phyloP scores from a whole-genome alignment of 257 asterid genomes.

The Nicotiana tomentosiformis region DNA sequence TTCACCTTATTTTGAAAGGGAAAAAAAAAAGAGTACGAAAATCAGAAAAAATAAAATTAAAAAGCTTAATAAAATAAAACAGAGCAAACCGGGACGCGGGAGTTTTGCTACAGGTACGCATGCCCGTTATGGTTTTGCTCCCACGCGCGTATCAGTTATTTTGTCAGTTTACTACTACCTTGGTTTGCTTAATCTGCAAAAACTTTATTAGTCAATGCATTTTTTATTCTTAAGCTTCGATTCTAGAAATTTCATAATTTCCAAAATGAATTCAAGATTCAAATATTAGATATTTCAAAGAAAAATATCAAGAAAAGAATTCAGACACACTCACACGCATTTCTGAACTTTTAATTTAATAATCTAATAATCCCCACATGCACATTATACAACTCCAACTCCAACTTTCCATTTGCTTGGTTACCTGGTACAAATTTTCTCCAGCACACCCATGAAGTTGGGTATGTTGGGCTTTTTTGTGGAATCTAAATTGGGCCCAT shows the following conservation, averaged over 20 bases:
- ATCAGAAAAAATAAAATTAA: background rate
- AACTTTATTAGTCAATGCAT: background rate
- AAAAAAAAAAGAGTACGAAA: background rate
- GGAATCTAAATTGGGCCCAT: background rate
- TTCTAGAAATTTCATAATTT: background rate
- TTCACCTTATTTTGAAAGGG: background rate
- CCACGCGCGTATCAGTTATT: slow-evolving; percentile 3
- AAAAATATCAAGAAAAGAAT: background rate
- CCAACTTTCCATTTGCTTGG: background rate
- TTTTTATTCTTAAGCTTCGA: background rate
- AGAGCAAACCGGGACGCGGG: background rate
- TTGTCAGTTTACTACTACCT: background rate
- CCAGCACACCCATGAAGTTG: background rate
- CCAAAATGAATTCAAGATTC: background rate
- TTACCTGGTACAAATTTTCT: background rate
- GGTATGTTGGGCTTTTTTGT: background rate
- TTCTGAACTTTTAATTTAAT: background rate
- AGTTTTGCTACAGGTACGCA: background rate
- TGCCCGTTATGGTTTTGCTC: background rate
- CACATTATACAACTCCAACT: background rate
- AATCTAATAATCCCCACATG: background rate
- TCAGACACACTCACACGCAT: background rate
- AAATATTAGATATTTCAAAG: background rate
- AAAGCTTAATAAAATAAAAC: background rate
- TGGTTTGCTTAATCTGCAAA: background rate